These are phyloP conservation scores for Ustilago lituana DNA, from an alignment of 1,284 basidiomycete genomes.

Conservation along the genomic window DNA sequence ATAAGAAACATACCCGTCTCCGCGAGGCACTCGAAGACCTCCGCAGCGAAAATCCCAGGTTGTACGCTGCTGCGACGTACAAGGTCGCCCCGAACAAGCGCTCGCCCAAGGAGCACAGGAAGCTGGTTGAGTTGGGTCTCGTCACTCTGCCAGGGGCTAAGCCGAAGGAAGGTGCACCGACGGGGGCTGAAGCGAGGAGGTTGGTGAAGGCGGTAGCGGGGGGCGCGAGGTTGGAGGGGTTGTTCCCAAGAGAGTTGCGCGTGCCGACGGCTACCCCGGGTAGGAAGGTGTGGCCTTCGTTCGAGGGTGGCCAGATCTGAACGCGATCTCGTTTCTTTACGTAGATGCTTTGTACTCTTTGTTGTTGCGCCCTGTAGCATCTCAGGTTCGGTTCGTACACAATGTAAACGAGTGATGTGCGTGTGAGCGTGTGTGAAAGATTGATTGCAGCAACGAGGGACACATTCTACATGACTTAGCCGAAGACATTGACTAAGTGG, in stretches of 20 bases:
- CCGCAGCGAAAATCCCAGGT: constrained; percentile 19
- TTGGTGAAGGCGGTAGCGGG: constrained; percentile 49
- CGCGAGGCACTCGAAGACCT: constrained; percentile 58
- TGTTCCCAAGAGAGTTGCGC: constrained; percentile 64
- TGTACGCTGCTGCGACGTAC: constrained; percentile 58
- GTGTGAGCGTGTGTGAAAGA: too few species aligned
- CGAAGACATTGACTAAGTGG: neutral
- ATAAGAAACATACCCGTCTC: constrained; percentile 51
- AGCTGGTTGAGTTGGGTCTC: constrained; percentile 54
- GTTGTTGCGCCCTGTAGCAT: neutral
- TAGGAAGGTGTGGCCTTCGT: constrained; percentile 49
- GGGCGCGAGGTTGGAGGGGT: constrained; percentile 56
- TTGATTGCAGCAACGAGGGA: too few species aligned
- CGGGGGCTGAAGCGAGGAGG: constrained; percentile 44
- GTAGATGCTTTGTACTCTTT: constrained; percentile 4
- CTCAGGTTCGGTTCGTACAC: too few species aligned
- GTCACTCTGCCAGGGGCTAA: constrained; percentile 21
- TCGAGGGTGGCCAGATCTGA: constrained; percentile 10
- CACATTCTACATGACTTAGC: too few species aligned
- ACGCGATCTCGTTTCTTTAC: neutral
- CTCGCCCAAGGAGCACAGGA: constrained; percentile 57
- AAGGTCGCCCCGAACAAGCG: constrained; percentile 57
- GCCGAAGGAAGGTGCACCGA: constrained; percentile 34
- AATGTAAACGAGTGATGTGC: too few species aligned
- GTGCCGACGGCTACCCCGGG: constrained; percentile 61